Evolutionary conservation across 116 monocot genomes (phyloP), one percentile per base, ranked within the genome.

Genomic region (Phalaenopsis hybrid): DNA sequence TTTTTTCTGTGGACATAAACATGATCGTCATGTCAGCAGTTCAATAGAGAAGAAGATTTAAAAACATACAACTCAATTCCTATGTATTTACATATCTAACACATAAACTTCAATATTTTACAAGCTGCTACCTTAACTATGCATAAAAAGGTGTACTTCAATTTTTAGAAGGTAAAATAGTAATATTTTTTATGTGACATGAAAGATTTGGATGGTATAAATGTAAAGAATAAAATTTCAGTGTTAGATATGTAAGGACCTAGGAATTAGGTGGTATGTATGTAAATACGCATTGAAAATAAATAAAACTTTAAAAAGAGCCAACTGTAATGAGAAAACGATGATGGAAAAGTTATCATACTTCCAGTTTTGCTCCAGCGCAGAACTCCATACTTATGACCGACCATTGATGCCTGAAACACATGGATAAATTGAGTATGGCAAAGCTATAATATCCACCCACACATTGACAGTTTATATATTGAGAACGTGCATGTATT

Each of bases 321-420:
- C 65, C 23, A 21, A 65, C 8, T 65, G 21, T 23, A 23, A 20
- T 23, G 65, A 65, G 72, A 72, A 72, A 25, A 41, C 15, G 41
- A 72, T 15, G 33, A 41, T 72, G 3, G 3, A 16, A 28, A 67
- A 72, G 72, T 68, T 59, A 58, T 79, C 96, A 89, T 84, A 99
- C 99, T 95, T 81, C 95, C 99, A 80, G 88, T 87, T 86, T 99
- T 99, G 90, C 94, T 94, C 96, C 99, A 99, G 75, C 96, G 89
- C 18, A 95, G 85, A 80, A 95, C 92, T 44, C 99, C 99, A 81
- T 95, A 99, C 58, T 99, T 99, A 82, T 99, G 88, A 61, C 99
- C 99, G 51, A 99, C 92, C 85, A 99, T 89, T 37, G 99, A 99
- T 84, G 99, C 99, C 99, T 99, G 91, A 84, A 83, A 86, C 33